Evolutionary conservation across 2,329 filamentous ascomycete species (phyloP).

Genomic region (Aspergillus sp.): DNA sequence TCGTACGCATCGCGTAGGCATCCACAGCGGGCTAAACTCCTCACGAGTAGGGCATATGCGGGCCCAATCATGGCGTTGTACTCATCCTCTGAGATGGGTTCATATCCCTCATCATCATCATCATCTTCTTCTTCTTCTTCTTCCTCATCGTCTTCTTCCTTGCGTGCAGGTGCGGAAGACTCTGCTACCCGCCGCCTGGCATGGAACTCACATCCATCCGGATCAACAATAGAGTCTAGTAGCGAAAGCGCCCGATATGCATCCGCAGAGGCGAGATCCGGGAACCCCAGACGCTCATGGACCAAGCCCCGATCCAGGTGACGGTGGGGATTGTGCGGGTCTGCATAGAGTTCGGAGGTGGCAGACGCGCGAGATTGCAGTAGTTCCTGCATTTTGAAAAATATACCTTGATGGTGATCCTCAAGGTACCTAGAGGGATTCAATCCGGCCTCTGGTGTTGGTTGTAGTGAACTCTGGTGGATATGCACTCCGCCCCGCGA

Average conservation of each 20-base stretch:
- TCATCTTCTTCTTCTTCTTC: conserved; percentile 38
- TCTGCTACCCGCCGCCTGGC: conserved; percentile 52
- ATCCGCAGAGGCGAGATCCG: conserved; percentile 85
- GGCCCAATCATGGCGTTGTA: conserved; percentile 36
- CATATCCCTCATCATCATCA: conserved; percentile 41
- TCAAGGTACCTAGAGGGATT: not conserved
- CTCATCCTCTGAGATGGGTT: conserved; percentile 32
- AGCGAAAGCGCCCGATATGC: conserved; percentile 88
- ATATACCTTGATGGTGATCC: not conserved
- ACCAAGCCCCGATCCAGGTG: conserved; percentile 61
- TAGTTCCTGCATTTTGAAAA: conserved; percentile 17
- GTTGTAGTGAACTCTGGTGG: not conserved
- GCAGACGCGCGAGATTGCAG: conserved; percentile 53
- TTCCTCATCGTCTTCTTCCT: conserved; percentile 17
- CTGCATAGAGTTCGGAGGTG: conserved; percentile 47
- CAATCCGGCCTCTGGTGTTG: not conserved
- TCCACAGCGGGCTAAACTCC: conserved; percentile 37
- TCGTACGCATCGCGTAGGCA: conserved; percentile 44
- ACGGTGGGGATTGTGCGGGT: conserved; percentile 43
- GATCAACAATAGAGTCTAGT: conserved; percentile 73
- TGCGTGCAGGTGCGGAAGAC: conserved; percentile 24
- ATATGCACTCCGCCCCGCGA: not conserved
- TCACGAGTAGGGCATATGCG: conserved; percentile 39
- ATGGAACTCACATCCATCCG: conserved; percentile 78
- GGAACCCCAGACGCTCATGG: conserved; percentile 76